Base-by-base conservation (phyloP, 306 rosid genomes). In the Prunus dulcis region DNA sequence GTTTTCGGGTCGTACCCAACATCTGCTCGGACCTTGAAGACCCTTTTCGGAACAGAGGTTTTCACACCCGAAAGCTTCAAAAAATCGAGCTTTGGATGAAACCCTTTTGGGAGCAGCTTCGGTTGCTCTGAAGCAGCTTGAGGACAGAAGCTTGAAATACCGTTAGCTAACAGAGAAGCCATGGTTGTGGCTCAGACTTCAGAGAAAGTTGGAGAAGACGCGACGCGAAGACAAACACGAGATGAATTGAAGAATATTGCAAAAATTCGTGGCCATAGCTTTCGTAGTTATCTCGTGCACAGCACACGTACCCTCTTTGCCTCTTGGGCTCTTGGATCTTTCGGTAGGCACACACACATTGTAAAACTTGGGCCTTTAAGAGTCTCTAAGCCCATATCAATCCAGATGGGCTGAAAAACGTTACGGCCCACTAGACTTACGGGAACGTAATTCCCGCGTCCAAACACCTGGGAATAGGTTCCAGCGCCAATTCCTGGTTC, bases 141-240 rank as follows among this genome's bases (percentile, higher is more conserved):
- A 6, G 89, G 88, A 64, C 86, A 86, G 70, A 93, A 87, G 56
- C 83, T 67, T 1, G 92, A 84, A 68, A 93, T 83, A 15, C 91
- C 87, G 87, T 87, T 84, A 13, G 93, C 82, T 1, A 93, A 67
- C 43, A 91, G 86, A 67, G 97, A 88, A 43, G 96, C 87, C 98
- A 93, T 93, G 84, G 82, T 64, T 82, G 87, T 22, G 60, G 75
- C 55, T 50, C 78, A 5, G 12, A 55, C 1, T 15, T 52, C 49
- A 34, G 28, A 53, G 6, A 19, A 6, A 62, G 67, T 62, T 17
- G 67, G 68, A 18, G 45, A 32, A 17, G 68, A 18, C 46, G 22
- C 7, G 23, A 64, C 20, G 45, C 68, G 17, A 64, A n/a, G 45
- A 34, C 20, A 5, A 17, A 13, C 14, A 17, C 12, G 4, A n/a